Base-by-base conservation (phyloP, 768 basidiomycete genomes). In the Exsudoporus frostii region DNA sequence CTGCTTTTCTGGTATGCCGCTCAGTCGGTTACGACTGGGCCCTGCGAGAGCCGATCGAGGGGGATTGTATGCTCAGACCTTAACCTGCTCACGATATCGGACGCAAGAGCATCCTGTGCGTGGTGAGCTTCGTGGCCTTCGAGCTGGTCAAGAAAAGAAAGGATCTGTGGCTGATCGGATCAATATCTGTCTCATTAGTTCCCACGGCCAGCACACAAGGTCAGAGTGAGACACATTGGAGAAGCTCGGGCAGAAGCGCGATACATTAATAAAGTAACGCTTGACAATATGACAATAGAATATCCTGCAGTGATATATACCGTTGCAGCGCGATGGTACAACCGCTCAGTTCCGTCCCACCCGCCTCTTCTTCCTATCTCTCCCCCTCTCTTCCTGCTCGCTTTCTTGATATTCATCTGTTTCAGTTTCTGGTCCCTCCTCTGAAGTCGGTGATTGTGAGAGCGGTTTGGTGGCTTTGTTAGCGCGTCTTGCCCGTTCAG, bases 51-150 rank as follows among this genome's bases (percentile, higher is more conserved):
- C 72, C 82, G 61, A 78, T 81, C 79, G 51, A 76, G 77, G 78
- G 78, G 80, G 81, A 81, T 72, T 80, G 54, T 64, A 81, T 79
- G 70, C 84, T 87, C 86, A 85, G 85, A 87, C 85, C 84, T 88
- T 88, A 76, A 80, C 85, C 86, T 84, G 85, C 84, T 86, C 83
- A 82, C 77, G 70, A 85, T 58, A 51, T 54, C 56, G 63, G 65
- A 71, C 52, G 56, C 19, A 14, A 33, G 52, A 53, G 11, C 60
- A 53, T 74, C 76, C 75, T 75, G 79, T 82, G 60, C 64, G 83
- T 72, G 58, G 73, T 82, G 83, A 86, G 84, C 83, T 71, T 83
- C 77, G 83, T 81, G 77, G 83, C 81, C 76, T 88, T 85, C 63
- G 74, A 68, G 62, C 78, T 79, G 75, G 67, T 67, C 43, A 9